Evolutionary conservation across 345 rosid species (phyloP), one percentile per base, ranked within the genome.

Genomic region (Clarkia xantiana): DNA sequence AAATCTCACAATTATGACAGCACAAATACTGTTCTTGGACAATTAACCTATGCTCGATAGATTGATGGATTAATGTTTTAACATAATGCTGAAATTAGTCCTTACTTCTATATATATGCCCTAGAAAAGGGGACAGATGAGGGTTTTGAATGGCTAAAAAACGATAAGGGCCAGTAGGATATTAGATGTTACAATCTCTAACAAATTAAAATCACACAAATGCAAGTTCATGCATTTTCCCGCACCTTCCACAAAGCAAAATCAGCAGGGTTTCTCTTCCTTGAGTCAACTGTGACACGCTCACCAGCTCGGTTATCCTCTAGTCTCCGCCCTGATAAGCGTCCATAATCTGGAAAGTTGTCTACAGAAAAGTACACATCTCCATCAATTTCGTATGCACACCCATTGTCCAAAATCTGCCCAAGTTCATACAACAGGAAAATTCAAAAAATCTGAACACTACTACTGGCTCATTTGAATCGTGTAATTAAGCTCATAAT

Each of bases 241-340:
- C 45, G 39, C 71, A 78, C 97, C 75, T 90, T 90, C 97, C 97
- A 90, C 43, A 90, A 69, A 58, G 94, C 94, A 71, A 90, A 90
- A 71, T 90, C 94, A 18, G 97, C 97, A 10, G 94, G 97, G 65
- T 86, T 76, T 64, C 66, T 81, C 78, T 86, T 90, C 69, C 95
- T 81, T 0, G 80, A 68, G 73, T 90, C 86, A 57, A 90, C 84
- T 60, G 94, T 74, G 46, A 90, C 91, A 57, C 94, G 82, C 71
- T 90, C 97, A 45, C 95, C 97, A 25, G 94, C 95, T 52, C 95
- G 79, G 65, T 90, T 90, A 59, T 90, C 97, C 64, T 79, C 95
- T 60, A 83, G 61, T 49, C 76, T 90, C 36, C 95, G 61, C 51
- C 97, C 94, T 58, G 95, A 90, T 61, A 90, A 73, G 53, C 42